Evolutionary conservation across 1,284 basidiomycete genomes (phyloP), one percentile per base, ranked within the genome.

Genomic region (Pseudozyma sp.): DNA sequence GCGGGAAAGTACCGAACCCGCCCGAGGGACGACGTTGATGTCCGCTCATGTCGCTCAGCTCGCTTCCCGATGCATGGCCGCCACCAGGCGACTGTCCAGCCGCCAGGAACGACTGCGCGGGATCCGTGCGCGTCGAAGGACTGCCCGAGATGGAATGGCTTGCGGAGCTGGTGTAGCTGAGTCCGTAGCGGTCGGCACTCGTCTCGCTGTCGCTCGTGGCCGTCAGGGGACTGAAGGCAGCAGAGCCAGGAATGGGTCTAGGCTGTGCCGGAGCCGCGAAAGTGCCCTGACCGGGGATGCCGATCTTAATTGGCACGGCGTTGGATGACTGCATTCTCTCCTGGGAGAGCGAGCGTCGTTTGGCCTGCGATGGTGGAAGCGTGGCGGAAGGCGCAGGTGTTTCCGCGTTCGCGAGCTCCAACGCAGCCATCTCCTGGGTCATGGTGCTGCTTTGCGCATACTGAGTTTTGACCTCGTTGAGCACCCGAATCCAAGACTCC

Each of bases 401-500:
- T 10, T 73, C 70, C 8, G 66, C 43, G 39, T 46, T 54, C 53
- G 44, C 66, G 11, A 78, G 57, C 65, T 79, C 63, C 30, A 76
- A 39, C 0, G 74, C 67, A 8, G 65, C 74, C 70, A 80, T 69
- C 34, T 81, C 78, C 42, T 77, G 69, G 0, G 77, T 77, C 57
- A 80, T 54, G 54, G 78, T 79, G 44, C 65, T 77, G 39, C 70
- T 67, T 47, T 82, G 79, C 3, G 72, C 55, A 6, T 69, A 55
- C 8, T 88, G 88, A 68, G 90, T 89, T 63, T 91, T 88, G 14
- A 92, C 90, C 5, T 90, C 89, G 81, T 93, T 93, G 83, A 98
- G 90, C 4, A 90, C 90, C 17, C 87, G 85, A 42, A 97, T 91
- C 97, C 97, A 99, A 59, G 88, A 89, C 47, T 91, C 88, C 51